Base-by-base conservation (phyloP, 306 rosid genomes). In the Canavalia gladiata region DNA sequence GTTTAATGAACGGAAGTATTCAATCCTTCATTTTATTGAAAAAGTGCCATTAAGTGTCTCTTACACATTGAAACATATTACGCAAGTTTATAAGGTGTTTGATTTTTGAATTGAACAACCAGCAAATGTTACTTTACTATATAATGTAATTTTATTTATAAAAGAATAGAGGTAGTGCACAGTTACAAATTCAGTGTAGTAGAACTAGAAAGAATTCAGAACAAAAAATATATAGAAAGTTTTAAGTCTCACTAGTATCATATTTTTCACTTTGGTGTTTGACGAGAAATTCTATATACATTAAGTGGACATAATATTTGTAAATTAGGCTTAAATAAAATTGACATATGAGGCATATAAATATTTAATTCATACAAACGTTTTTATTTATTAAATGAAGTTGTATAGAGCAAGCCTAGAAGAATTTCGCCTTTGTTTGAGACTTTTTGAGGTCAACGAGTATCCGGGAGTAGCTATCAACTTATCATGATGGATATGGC, bases 371-470 rank as follows among this genome's bases (percentile, higher is more conserved):
- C 47, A 28, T 67, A 43, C 9, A 42, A 41, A 66, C 30, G 47
- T 35, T 64, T 0, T 13, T 11, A 39, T 65, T n/a, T 18, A n/a
- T 41, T 39, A 2, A 68, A 0, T 9, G n/a, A 43, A 58, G 45
- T 41, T 6, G 59, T 33, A 46, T 3, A 46, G 37, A 13, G 25
- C 13, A 37, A 72, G 52, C 7, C 7, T 9, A 7, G 29, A 34
- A 62, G 72, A 74, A 59, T 63, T 35, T 49, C 12, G 13, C 37
- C 63, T 47, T 76, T 31, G 71, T 63, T 63, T 35, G 81, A 76
- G 43, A 71, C 31, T 47, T 18, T 18, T n/a, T 28, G 6, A 56
- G 35, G 54, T 13, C 37, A 3, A n/a, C 13, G 49, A 13, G 33
- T 33, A 45, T 39, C 51, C 51, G 8, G 31, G 51, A 50, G 52